Base-by-base conservation (phyloP, 106 monocot species). In the Triglochin maritima region DNA sequence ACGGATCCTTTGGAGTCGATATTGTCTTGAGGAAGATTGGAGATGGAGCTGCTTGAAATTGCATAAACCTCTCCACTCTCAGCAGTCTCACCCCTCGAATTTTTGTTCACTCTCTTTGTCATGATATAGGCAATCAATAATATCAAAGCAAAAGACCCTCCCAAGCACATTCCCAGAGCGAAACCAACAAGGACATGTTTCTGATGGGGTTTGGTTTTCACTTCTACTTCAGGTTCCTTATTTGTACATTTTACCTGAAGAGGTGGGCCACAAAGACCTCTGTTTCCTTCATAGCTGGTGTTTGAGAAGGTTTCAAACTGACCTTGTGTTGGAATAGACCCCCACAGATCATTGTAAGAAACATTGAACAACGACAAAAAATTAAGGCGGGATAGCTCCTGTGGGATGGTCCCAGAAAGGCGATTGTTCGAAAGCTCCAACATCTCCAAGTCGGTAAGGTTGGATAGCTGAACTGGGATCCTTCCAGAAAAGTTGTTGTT, bases 281-380 rank as follows among this genome's bases (percentile, higher is more conserved):
- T 59, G 66, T 92, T 87, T 14, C 83, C 85, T 10, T 92, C 87
- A 69, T 82, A 92, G 57, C 87, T 82, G 3, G 82, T 79, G 68
- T 77, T 85, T 3, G 87, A 59, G 59, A 92, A 92, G 59, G 70
- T 92, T 52, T 73, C 80, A 15, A 85, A 75, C 62, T 81, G 84
- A 5, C 71, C 62, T 57, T 72, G 81, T n/a, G 66, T 43, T 52
- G 84, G 84, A 46, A 84, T 66, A 7, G 50, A 66, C 3, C 84
- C 84, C 13, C 17, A 8, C 11, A 84, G 52, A 8, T 65, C 7
- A 57, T 84, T 84, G 57, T 59, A 10, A 14, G 81, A 17, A 50
- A 84, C 77, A 67, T 46, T 60, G 13, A 84, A 84, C 4, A 15
- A 62, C 14, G 73, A 60, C 71, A 72, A 67, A 70, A 72, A 84